phyloP scores from a whole-genome alignment of 345 rosid genomes.

The Garcia nutans region DNA sequence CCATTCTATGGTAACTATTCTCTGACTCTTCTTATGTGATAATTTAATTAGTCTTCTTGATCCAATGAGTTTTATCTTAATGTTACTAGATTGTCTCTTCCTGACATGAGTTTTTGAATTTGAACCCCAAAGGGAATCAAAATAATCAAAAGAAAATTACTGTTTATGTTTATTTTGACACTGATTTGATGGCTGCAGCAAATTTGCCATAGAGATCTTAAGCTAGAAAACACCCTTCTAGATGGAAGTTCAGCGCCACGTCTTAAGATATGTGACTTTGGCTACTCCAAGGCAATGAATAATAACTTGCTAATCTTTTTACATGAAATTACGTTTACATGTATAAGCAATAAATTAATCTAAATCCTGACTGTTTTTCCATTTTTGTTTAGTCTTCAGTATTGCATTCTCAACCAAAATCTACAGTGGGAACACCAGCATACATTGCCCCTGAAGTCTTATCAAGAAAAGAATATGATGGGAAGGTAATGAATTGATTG shows the following conservation, averaged over 20 bases:
- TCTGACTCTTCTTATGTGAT: background rate
- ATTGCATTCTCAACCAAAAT: conserved; percentile 31
- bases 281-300: conserved; percentile 28
- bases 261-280: conserved; percentile 30
- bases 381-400: conserved; percentile 19
- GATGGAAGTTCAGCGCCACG: conserved; percentile 21
- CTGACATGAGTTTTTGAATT: too few species aligned
- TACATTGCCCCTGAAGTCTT: conserved; percentile 31
- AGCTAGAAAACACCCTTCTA: conserved; percentile 27
- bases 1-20: conserved; percentile 27
- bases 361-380: background rate
- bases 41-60: too few species aligned
- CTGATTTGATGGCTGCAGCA: conserved; percentile 8
- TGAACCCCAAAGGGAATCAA: too few species aligned
- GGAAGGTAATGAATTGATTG: conserved; percentile 19
- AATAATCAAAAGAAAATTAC: too few species aligned
- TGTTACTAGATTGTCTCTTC: too few species aligned
- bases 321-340: background rate
- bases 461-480: conserved; percentile 27
- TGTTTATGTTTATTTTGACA: background rate
- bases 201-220: conserved; percentile 30
- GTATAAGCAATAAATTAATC: background rate
- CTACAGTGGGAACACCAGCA: conserved; percentile 30
- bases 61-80: too few species aligned
- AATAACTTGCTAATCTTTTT: background rate